A percentile compares a stretch with the other conserved stretches of the same genome.
phyloP scores from a whole-genome alignment of 2,329 filamentous ascomycete species.

The Claviceps maximensis region DNA sequence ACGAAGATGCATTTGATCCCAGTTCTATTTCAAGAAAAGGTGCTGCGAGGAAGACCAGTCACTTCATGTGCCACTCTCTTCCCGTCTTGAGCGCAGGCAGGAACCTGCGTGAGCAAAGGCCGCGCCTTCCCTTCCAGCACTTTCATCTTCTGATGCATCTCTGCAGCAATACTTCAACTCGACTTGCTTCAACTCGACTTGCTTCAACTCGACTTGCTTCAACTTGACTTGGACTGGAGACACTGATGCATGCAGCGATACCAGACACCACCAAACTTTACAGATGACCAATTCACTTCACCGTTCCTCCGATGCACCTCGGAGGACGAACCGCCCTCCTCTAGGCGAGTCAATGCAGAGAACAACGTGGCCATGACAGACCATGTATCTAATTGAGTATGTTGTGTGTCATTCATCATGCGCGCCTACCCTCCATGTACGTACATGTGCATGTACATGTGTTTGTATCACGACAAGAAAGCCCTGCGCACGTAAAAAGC shows the following conservation, averaged over 20 bases:
- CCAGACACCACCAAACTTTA: not conserved
- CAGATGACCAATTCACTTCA: not conserved
- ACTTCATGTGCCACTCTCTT: not conserved
- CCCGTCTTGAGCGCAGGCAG: no score
- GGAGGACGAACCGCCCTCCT: not conserved
- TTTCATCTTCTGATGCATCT: not conserved
- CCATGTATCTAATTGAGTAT: no score
- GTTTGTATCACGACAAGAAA: not conserved
- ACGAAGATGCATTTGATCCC: not conserved
- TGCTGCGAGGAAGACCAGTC: not conserved
- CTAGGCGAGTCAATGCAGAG: not conserved
- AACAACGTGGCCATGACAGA: slow-evolving; percentile 1
- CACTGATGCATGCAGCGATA: not conserved
- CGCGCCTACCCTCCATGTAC: not conserved
- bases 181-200: not conserved
- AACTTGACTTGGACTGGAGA: not conserved
- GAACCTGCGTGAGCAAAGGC: not conserved
- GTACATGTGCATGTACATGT: not conserved
- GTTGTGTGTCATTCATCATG: not conserved
- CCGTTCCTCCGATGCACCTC: not conserved
- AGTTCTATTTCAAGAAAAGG: not conserved
- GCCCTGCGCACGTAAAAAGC: not conserved
- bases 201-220: not conserved
- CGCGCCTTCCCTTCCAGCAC: not conserved
- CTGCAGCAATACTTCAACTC: not conserved